Percentiles rank a stretch among this genome's conserved stretches.
Evolutionary conservation across 108 stramenopile genomes (phyloP).

Genomic region (Cyclotella choctawhatcheeana): DNA sequence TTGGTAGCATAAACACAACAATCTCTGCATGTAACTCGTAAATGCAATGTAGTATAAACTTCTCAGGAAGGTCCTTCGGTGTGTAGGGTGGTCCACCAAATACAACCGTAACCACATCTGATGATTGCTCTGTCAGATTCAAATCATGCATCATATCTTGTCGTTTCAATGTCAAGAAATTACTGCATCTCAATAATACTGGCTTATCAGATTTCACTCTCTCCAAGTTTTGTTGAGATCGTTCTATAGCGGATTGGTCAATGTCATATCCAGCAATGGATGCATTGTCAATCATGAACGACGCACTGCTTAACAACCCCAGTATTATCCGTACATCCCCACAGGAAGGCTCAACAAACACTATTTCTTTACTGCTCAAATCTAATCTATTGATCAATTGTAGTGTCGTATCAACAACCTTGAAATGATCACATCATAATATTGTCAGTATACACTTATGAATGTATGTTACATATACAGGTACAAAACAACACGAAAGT

Average conservation of each 20-base stretch:
- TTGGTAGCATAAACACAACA: slow-evolving; percentile 34
- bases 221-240: slow-evolving; percentile 5
- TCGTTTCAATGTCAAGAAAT: slow-evolving; percentile 15
- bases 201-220: background rate
- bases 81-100: slow-evolving; percentile 38
- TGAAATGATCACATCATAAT: too few relatives aligned
- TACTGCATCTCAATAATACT: slow-evolving; percentile 21
- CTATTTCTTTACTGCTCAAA: background rate
- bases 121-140: background rate
- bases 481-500: background rate
- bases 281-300: background rate
- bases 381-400: background rate
- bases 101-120: slow-evolving; percentile 2
- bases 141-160: slow-evolving; percentile 5
- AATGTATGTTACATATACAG: background rate
- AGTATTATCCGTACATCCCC: slow-evolving; percentile 36
- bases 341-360: slow-evolving; percentile 41
- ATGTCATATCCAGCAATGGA: slow-evolving; percentile 29
- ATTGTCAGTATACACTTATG: background rate
- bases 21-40: slow-evolving; percentile 21
- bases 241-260: slow-evolving; percentile 28
- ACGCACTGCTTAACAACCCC: slow-evolving; percentile 4
- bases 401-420: slow-evolving; percentile 19
- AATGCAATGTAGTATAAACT: slow-evolving; percentile 36
- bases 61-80: slow-evolving; percentile 28